Conservation (phyloP, 208 protist species). For the Acanthamoeba healyi region DNA sequence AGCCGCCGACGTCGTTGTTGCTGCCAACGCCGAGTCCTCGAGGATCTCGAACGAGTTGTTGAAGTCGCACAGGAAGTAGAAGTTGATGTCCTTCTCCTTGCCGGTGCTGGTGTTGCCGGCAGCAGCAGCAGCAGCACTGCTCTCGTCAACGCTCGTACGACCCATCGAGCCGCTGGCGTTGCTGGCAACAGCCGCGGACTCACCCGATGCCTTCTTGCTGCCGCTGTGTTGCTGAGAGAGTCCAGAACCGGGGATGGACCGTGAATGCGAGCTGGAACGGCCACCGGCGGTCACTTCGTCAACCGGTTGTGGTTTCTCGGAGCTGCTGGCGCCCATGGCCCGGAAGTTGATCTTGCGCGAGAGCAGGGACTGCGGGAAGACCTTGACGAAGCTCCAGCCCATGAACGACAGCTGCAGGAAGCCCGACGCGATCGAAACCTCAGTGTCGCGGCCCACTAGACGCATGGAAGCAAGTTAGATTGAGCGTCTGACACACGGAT, state of each 20-base stretch:
- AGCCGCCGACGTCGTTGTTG: neutral
- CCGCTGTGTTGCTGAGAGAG: too few species aligned
- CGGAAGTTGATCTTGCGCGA: constrained; percentile 43
- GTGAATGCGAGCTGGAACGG: neutral
- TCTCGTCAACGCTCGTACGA: neutral
- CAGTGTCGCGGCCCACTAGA: constrained; percentile 15
- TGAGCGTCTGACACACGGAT: too few species aligned
- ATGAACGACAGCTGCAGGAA: constrained; percentile 42
- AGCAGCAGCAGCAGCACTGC: too few species aligned
- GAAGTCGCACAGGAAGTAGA: constrained; percentile 35
- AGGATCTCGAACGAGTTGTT: constrained; percentile 37
- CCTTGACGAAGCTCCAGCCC: constrained; percentile 32
- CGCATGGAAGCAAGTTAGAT: neutral
- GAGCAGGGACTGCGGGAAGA: constrained; percentile 18
- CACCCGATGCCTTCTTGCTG: neutral
- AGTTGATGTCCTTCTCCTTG: constrained; percentile 44
- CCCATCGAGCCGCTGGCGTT: neutral
- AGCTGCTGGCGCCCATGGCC: too few species aligned
- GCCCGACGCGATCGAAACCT: constrained; percentile 32
- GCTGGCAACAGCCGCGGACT: neutral
- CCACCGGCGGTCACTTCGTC: neutral
- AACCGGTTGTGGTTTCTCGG: neutral
- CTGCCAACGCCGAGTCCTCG: neutral
- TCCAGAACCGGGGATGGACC: neutral
- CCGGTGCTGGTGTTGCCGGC: neutral